Base-by-base conservation (phyloP, 352 stramenopile species). In the Albugo candida region DNA sequence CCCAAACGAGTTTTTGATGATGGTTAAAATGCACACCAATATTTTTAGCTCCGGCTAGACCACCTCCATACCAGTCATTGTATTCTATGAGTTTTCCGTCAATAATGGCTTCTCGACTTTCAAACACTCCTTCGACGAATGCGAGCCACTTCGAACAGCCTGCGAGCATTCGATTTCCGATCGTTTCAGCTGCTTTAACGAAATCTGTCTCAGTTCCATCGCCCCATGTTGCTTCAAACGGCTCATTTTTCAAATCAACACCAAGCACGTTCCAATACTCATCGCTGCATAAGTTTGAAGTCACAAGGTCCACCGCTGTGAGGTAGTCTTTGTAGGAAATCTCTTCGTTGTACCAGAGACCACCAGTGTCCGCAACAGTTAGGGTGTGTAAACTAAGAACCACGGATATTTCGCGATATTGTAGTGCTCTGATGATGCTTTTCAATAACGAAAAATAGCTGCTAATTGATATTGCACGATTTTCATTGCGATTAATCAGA, bases 241-340 rank as follows among this genome's bases (percentile, higher is more conserved):
- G 57, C 21, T 82, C 67, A 47, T 78, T 85, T 58, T 80, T 78
- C 31, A 86, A 52, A 45, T 83, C 68, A 20, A 87, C 55, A 13
- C 70, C 71, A 11, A 87, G 68, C 38, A 87, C 53, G 53, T 84
- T 84, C 67, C 70, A 87, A 56, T 81, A 87, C 36, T 66, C 60
- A 11, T 64, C 54, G 3, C 51, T 67, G 53, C 74, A 84, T 17
- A 84, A 48, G n/a, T 55, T 64, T 27, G 62, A 52, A 11, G 63
- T 67, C 0, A 72, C 40, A 5, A 56, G 58, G 37, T 68, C 63
- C 44, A 71, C 60, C 5, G 63, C 11, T 13, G 55, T 34, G 35
- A 68, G 54, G 43, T 63, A 77, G 17, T 77, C 53, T 24, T 64
- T 52, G 14, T 65, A 54, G 2, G 52, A 58, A 39, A 72, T 43